phyloP scores from a whole-genome alignment of 2,329 filamentous ascomycete genomes.

The Proliferodiscus dingleyae region DNA sequence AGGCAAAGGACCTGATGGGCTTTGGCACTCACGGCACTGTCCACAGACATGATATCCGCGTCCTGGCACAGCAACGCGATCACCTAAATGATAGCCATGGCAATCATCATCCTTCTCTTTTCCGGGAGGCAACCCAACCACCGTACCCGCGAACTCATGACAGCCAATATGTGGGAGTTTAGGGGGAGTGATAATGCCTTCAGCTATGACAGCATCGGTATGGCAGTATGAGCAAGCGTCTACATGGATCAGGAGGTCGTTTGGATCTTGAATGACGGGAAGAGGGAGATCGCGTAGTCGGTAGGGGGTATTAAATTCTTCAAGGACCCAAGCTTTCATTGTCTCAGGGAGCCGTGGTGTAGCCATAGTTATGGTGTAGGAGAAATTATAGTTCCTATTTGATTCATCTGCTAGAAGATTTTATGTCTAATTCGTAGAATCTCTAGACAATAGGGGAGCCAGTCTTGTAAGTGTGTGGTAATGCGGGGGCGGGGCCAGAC shows the following conservation, averaged over 20 bases:
- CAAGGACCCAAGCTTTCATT: slow-evolving; percentile 40
- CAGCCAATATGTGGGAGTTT: slow-evolving; percentile 40
- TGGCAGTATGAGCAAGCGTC: slow-evolving; percentile 45
- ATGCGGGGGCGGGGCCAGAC: too few species aligned
- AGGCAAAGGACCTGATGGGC: slow-evolving; percentile 22
- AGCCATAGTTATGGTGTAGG: too few species aligned
- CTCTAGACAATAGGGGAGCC: too few species aligned
- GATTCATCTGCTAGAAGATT: too few species aligned
- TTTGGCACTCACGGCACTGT: slow-evolving; percentile 37
- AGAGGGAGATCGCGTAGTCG: slow-evolving; percentile 33
- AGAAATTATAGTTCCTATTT: too few species aligned
- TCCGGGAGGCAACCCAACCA: slow-evolving; percentile 33
- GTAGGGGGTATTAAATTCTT: slow-evolving; percentile 39
- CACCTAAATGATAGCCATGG: too few species aligned
- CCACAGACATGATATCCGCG: slow-evolving; percentile 38
- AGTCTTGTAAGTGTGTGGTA: too few species aligned
- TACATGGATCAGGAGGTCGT: slow-evolving; percentile 42
- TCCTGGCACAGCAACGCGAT: slow-evolving; percentile 31
- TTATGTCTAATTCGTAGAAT: too few species aligned
- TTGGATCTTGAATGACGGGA: slow-evolving; percentile 25
- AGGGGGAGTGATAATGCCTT: slow-evolving; percentile 17
- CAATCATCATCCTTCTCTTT: slow-evolving; percentile 30
- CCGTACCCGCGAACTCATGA: slow-evolving; percentile 42
- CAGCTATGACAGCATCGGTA: slow-evolving; percentile 26
- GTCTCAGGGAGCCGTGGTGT: background rate